Evolutionary conservation across 2,329 filamentous ascomycete genomes (phyloP).

Genomic region (Aquanectria penicillioides): DNA sequence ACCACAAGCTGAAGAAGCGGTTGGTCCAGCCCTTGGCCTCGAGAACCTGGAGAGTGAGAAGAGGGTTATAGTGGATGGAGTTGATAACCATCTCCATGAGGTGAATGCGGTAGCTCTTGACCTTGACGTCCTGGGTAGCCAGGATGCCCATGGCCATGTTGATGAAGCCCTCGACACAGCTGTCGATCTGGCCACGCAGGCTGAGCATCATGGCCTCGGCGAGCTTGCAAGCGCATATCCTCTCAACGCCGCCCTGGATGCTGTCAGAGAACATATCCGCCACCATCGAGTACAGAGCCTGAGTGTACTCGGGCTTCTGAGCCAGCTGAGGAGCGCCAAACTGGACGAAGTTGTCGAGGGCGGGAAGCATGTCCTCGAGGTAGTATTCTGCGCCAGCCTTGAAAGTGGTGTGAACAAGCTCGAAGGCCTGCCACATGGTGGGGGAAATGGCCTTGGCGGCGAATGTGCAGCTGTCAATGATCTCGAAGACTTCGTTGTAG

Average conservation of each 20-base stretch:
- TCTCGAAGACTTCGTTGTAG: conserved; percentile 98
- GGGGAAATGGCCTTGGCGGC: conserved; percentile 94
- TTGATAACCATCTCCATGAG: conserved; percentile 99
- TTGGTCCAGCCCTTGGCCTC: conserved; percentile 95
- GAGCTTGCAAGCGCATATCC: conserved; percentile 97
- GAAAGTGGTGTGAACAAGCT: conserved; percentile 95
- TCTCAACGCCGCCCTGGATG: conserved; percentile 91
- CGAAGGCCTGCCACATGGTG: conserved; percentile 99
- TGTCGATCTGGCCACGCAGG: conserved; percentile 86
- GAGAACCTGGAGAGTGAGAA: conserved; percentile 85
- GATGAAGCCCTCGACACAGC: conserved; percentile 89
- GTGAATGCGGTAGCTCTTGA: conserved; percentile 95
- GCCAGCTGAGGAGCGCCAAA: conserved; percentile 85
- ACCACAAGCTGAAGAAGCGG: conserved; percentile 99
- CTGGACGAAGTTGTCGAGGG: conserved; percentile 96
- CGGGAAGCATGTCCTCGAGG: conserved; percentile 97
- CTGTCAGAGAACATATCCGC: conserved; percentile 92
- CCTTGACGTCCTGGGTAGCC: conserved; percentile 78
- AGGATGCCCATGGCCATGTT: conserved; percentile 88
- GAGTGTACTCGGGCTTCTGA: conserved; percentile 86
- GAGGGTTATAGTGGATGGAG: conserved; percentile 95
- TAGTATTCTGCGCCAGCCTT: conserved; percentile 97
- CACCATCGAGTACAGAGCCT: conserved; percentile 93
- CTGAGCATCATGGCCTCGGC: conserved; percentile 98
- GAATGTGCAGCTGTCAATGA: conserved; percentile 99